Conservation (phyloP, 768 basidiomycete species). For the Tylopilus plumbeoviolaceoides region DNA sequence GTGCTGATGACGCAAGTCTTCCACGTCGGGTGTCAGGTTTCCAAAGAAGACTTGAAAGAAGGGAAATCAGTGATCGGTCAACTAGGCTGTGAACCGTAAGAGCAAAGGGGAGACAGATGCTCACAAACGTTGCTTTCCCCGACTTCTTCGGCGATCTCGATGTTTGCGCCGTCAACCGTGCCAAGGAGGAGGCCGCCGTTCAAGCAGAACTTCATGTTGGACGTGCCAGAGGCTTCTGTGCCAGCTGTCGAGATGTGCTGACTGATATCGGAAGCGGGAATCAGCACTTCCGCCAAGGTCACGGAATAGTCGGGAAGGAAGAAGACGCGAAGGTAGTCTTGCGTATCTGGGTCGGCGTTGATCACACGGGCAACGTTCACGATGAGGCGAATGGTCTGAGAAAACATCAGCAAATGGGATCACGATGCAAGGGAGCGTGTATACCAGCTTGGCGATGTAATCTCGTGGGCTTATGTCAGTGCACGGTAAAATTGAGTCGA, state of each 20-base stretch:
- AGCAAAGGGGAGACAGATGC: background rate
- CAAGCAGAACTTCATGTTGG: slow-evolving; percentile 87
- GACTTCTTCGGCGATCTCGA: slow-evolving; percentile 95
- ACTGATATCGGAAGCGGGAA: slow-evolving; percentile 90
- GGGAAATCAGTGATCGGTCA: no score
- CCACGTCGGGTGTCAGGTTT: slow-evolving; percentile 82
- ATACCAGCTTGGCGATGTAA: slow-evolving; percentile 86
- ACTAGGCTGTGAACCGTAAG: no score
- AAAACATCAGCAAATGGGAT: background rate
- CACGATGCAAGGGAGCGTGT: background rate
- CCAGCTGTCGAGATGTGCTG: slow-evolving; percentile 98
- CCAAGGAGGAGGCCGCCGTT: slow-evolving; percentile 88
- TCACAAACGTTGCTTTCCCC: slow-evolving; percentile 88
- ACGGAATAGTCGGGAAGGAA: slow-evolving; percentile 97
- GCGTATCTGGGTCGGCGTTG: slow-evolving; percentile 78
- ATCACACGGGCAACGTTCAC: slow-evolving; percentile 77
- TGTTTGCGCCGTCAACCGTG: slow-evolving; percentile 93
- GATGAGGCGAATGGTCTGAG: slow-evolving; percentile 85
- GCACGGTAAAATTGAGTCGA: background rate
- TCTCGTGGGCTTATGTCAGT: slow-evolving; percentile 39
- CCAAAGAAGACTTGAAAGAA: slow-evolving; percentile 75
- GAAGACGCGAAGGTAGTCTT: slow-evolving; percentile 80
- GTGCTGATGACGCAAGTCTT: slow-evolving; percentile 83
- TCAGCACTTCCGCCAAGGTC: slow-evolving; percentile 76
- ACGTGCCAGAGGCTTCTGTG: slow-evolving; percentile 82